Conservation (phyloP, 1,284 basidiomycete genomes). For the Cystobasidiaceae sp. region DNA sequence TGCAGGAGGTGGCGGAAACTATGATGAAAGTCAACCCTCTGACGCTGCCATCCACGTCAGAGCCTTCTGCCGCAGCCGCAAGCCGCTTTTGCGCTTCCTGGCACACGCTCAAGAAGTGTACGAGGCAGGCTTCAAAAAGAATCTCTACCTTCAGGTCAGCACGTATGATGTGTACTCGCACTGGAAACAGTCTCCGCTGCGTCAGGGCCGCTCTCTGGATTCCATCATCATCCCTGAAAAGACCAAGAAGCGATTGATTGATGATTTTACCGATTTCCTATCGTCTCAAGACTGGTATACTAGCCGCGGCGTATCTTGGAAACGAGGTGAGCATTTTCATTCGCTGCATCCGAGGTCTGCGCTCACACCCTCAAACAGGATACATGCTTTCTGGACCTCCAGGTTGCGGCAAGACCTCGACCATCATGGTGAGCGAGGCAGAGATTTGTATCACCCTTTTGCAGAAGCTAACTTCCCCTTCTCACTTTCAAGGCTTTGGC, state of each 20-base stretch:
- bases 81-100: constrained; percentile 16
- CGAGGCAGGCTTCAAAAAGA: neutral
- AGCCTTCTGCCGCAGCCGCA: neutral
- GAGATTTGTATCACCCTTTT: no score
- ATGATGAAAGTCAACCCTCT: neutral
- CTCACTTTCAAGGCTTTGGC: constrained; percentile 20
- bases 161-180: constrained; percentile 8
- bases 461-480: no score
- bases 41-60: constrained; percentile 13
- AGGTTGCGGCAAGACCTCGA: constrained; percentile 17
- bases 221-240: constrained; percentile 38
- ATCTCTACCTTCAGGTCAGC: constrained; percentile 3
- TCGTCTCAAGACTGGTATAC: constrained; percentile 38
- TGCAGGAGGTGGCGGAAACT: neutral
- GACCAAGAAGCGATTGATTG: constrained; percentile 38
- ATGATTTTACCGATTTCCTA: constrained; percentile 40
- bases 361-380: no score
- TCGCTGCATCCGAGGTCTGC: no score
- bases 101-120: constrained; percentile 13
- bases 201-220: constrained; percentile 35
- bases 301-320: constrained; percentile 35
- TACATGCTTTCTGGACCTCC: constrained; percentile 16
- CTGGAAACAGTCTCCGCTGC: constrained; percentile 2
- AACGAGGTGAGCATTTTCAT: constrained; percentile 10
- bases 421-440: no score